These are phyloP conservation scores for Nothophaeocryptopus gaeumannii DNA, from an alignment of 2,329 filamentous ascomycete species.

Conservation along the genomic window DNA sequence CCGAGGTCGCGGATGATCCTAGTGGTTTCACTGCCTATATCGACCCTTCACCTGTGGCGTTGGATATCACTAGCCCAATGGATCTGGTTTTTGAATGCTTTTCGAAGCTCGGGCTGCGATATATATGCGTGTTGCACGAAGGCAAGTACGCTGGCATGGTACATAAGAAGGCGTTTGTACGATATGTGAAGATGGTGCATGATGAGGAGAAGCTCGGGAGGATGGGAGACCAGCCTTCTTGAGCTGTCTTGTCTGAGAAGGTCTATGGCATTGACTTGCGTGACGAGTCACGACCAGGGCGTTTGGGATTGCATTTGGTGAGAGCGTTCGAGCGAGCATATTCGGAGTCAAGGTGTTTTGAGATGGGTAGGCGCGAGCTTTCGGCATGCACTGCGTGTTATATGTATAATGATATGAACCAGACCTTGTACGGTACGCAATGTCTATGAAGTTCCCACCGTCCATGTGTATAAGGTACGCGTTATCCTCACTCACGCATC, in stretches of 20 bases:
- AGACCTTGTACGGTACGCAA: no score
- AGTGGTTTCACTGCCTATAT: slow-evolving; percentile 90
- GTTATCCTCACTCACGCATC: no score
- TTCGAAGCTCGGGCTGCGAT: slow-evolving; percentile 85
- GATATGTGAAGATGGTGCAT: slow-evolving; percentile 83
- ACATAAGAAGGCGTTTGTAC: slow-evolving; percentile 96
- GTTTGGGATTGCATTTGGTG: neutral
- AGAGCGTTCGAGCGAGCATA: slow-evolving; percentile 5
- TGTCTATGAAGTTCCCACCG: no score
- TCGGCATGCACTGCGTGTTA: neutral
- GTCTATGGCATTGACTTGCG: neutral
- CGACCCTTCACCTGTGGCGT: slow-evolving; percentile 80
- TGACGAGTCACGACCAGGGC: slow-evolving; percentile 5
- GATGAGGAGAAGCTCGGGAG: slow-evolving; percentile 39
- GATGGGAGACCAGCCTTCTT: slow-evolving; percentile 3
- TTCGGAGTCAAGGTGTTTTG: neutral
- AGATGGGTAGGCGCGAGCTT: slow-evolving; percentile 7
- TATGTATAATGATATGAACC: no score
- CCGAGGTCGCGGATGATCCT: slow-evolving; percentile 49
- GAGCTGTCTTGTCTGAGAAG: no score
- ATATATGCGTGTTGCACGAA: slow-evolving; percentile 82
- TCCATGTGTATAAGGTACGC: no score
- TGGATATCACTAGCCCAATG: slow-evolving; percentile 88
- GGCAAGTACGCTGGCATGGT: slow-evolving; percentile 86
- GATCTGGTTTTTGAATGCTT: slow-evolving; percentile 97